Percentiles rank a stretch among this genome's conserved stretches.
Conservation (phyloP, 1,284 basidiomycete genomes). For the Macrocystidia cucumis region DNA sequence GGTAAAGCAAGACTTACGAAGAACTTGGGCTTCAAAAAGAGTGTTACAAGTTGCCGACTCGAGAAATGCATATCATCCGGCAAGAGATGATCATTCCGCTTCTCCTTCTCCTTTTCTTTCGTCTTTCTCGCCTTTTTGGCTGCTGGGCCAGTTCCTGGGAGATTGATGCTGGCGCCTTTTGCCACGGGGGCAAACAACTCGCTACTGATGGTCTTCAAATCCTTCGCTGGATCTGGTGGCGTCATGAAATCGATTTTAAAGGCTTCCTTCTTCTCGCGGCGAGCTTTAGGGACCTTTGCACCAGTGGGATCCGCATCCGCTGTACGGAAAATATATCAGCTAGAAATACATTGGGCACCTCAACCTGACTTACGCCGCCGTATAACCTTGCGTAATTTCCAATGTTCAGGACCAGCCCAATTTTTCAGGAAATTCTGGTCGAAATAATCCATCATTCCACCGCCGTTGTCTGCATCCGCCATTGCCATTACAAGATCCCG, state of each 20-base stretch:
- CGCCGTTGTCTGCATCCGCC: slow-evolving; percentile 59
- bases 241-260: slow-evolving; percentile 86
- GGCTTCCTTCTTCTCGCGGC: slow-evolving; percentile 75
- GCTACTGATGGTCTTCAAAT: slow-evolving; percentile 67
- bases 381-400: slow-evolving; percentile 82
- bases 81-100: slow-evolving; percentile 73
- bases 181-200: slow-evolving; percentile 78
- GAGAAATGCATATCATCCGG: slow-evolving; percentile 99
- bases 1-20: slow-evolving; percentile 44
- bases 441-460: slow-evolving; percentile 88
- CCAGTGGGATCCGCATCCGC: slow-evolving; percentile 41
- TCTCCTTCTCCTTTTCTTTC: slow-evolving; percentile 49
- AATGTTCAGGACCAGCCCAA: slow-evolving; percentile 99
- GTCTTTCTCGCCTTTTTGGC: slow-evolving; percentile 41
- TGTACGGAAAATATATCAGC: slow-evolving; percentile 14
- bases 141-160: slow-evolving; percentile 50
- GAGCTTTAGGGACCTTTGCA: slow-evolving; percentile 40
- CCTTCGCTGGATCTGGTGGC: slow-evolving; percentile 41
- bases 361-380: slow-evolving; percentile 52
- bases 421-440: slow-evolving; percentile 87
- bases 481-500: slow-evolving; percentile 82
- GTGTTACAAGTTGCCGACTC: slow-evolving; percentile 79
- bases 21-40: slow-evolving; percentile 96
- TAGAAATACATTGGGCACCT: not conserved
- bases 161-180: slow-evolving; percentile 56